Evolutionary conservation across 768 basidiomycete genomes (phyloP).

Genomic region (Leccinum variicolor): DNA sequence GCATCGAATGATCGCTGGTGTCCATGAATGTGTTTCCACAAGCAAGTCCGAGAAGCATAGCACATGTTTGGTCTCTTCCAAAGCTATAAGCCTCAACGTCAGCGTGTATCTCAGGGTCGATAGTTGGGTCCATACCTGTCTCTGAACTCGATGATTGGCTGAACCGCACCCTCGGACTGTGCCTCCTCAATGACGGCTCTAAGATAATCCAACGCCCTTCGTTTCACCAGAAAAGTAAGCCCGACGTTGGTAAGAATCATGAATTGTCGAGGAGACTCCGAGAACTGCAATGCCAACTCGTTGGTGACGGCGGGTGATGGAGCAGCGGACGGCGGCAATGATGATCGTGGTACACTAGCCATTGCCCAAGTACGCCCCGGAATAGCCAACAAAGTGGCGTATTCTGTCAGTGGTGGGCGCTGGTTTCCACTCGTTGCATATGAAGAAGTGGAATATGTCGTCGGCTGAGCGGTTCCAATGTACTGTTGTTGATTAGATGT

Average conservation of each 20-base stretch:
- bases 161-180: conserved; percentile 70
- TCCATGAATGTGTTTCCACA: conserved; percentile 81
- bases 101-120: background rate
- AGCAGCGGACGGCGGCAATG: conserved; percentile 32
- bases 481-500: conserved; percentile 37
- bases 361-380: conserved; percentile 85
- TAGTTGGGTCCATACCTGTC: conserved; percentile 53
- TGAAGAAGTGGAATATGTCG: conserved; percentile 37
- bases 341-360: conserved; percentile 47
- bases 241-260: conserved; percentile 88
- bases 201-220: conserved; percentile 82
- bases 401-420: conserved; percentile 70
- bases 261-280: conserved; percentile 72
- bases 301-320: conserved; percentile 62
- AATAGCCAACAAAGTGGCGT: conserved; percentile 73
- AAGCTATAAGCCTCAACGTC: conserved; percentile 49
- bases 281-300: conserved; percentile 82
- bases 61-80: conserved; percentile 88
- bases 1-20: conserved; percentile 42
- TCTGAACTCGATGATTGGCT: conserved; percentile 79
- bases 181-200: conserved; percentile 79
- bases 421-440: conserved; percentile 41
- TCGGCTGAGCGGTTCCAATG: conserved; percentile 31
- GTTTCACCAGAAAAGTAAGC: conserved; percentile 73
- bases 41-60: conserved; percentile 86